Evolutionary conservation across 768 basidiomycete genomes (phyloP), one percentile per base, ranked within the genome.

Genomic region (Pleurotus cornucopiae): DNA sequence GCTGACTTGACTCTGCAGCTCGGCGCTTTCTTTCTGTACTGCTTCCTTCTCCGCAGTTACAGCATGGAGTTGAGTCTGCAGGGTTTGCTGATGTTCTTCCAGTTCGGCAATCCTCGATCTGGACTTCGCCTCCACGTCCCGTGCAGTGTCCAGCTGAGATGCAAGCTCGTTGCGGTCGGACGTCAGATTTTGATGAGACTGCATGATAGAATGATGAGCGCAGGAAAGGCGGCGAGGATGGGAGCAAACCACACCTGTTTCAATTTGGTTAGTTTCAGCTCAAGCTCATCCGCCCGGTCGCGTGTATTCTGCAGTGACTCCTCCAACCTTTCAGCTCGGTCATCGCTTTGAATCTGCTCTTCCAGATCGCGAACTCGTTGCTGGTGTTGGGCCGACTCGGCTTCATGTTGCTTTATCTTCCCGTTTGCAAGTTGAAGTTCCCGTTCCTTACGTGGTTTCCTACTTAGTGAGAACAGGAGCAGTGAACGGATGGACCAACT

Each of bases 281-380:
- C 91, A 6, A 93, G 78, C 64, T 91, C 89, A 57, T 89, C 90
- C 4, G 87, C 87, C 54, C 86, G 86, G 63, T 93, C 84, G 63
- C 91, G 89, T 21, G 86, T 86, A 63, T 91, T 85, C 64, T 85
- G 86, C 46, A 94, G 71, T 6, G 86, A 86, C 45, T 72, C 71
- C 65, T 92, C 90, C 21, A 92, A 70, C 43, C 78, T 78, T 60
- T 91, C 91, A 13, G 85, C 84, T 41, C 88, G 85, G 68, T 93
- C 89, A 64, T 94, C 91, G 58, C 81, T 85, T 67, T 92, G 84
- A 18, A 94, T 85, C 60, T 90, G 88, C 58, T 92, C 91, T 63
- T 89, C 84, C 30, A 94, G 69, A 61, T 92, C 89, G 23, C 82
- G 84, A 21, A 86, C 76, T 54, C 80, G 76, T 45, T 83, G 78